Evolutionary conservation across 148 eudicot genomes (phyloP), one percentile per base, ranked within the genome.

Genomic region (Heliamphora exappendiculata): DNA sequence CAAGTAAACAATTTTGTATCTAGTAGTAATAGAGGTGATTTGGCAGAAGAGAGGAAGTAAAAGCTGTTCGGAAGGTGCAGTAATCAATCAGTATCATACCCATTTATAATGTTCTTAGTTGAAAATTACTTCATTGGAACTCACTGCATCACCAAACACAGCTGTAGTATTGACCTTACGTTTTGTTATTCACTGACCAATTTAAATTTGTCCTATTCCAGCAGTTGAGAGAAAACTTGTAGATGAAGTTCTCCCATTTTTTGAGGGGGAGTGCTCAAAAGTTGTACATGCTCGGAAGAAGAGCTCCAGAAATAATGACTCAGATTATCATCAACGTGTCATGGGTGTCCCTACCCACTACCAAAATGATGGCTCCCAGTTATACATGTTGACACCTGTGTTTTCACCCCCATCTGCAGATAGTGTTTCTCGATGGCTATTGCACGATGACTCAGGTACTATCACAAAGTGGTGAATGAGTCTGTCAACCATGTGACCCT

Each of bases 321-420:
- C 49, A 13, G 33, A 62, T 74, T 11, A 45, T 59, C 33, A 45
- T 63, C 84, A 74, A 64, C 81, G 80, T 29, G 72, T 71, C 57
- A 67, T 87, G 73, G 91, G 94, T 39, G 77, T 89, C 24, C 92
- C 93, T 51, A 80, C 82, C 69, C 87, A 87, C 65, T 82, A 78
- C 83, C 83, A 82, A 79, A 86, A 85, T 85, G 91, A 95, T 80
- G 94, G 90, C 29, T 83, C 97, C 70, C 83, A 59, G 82, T 69
- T 89, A 22, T 93, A 84, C 87, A 75, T 88, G 83, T 82, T 95
- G 88, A 93, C 97, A 12, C 94, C 93, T 73, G 87, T 86, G 76
- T 44, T 75, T 68, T 81, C 91, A 78, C 94, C 99, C 50, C 99
- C 98, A 39, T 84, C 89, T 55, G 76, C 53, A 20, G 84, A 91